A percentile compares a stretch with the other conserved stretches of the same genome.
These are phyloP conservation scores for Pyricularia grisea DNA, from an alignment of 2,329 filamentous ascomycete species.

Conservation along the genomic window DNA sequence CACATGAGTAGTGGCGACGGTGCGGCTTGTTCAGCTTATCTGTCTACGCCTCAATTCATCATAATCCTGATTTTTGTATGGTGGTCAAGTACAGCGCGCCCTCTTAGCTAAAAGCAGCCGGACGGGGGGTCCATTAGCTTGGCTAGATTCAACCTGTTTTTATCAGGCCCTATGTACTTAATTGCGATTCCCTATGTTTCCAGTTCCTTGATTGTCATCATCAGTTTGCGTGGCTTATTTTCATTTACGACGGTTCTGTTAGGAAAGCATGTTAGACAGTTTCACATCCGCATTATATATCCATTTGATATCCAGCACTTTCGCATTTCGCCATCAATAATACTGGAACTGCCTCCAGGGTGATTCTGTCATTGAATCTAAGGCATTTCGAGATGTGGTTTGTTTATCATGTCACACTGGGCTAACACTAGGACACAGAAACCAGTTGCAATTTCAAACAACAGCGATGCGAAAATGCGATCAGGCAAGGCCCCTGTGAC, in stretches of 20 bases:
- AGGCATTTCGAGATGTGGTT: no score
- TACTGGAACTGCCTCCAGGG: neutral
- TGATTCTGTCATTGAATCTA: no score
- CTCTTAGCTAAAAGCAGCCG: neutral
- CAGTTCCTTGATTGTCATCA: neutral
- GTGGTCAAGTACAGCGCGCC: neutral
- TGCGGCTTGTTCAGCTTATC: neutral
- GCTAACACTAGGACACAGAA: no score
- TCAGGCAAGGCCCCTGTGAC: no score
- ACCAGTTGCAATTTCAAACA: no score
- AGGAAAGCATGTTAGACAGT: neutral
- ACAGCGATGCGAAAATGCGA: no score
- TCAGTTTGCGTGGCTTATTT: neutral
- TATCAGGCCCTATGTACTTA: neutral
- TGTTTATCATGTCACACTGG: no score
- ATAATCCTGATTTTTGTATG: neutral
- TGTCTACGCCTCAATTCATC: neutral
- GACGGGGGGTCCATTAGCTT: neutral
- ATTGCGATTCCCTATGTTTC: neutral
- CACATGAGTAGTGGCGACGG: slow-evolving; percentile 14
- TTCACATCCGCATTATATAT: neutral
- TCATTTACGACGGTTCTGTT: neutral
- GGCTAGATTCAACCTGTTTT: neutral
- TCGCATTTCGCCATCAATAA: neutral
- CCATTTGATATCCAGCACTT: neutral